Conservation (phyloP, 192 early-diverging fungal species). For the Globomyces pollinis-pini region DNA sequence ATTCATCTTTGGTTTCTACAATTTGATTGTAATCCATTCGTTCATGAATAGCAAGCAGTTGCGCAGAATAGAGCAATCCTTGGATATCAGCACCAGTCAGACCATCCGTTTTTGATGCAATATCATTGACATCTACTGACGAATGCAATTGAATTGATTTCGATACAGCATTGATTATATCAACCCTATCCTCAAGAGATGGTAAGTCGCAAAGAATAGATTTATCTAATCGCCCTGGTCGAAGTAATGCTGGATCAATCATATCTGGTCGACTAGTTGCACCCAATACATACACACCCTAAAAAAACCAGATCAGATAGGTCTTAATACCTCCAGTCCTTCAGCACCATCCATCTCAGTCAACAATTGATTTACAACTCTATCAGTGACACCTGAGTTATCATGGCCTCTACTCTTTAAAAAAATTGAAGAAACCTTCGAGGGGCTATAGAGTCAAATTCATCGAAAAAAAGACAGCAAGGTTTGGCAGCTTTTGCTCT, state of each 20-base stretch:
- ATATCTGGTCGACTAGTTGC: slow-evolving; percentile 81
- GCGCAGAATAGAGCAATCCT: slow-evolving; percentile 85
- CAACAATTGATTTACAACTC: slow-evolving; percentile 97
- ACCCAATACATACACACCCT: slow-evolving; percentile 94
- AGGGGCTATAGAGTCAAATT: slow-evolving; percentile 96
- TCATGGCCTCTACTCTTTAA: slow-evolving; percentile 98
- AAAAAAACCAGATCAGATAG: too few relatives aligned
- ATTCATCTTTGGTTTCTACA: too few relatives aligned
- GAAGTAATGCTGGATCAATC: slow-evolving; percentile 83
- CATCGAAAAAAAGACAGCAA: slow-evolving; percentile 96
- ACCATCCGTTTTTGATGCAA: slow-evolving; percentile 62
- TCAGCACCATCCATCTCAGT: slow-evolving; percentile 99
- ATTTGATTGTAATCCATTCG: slow-evolving; percentile 7
- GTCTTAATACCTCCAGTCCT: too few relatives aligned
- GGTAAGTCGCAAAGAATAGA: slow-evolving; percentile 81
- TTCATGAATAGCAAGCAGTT: slow-evolving; percentile 81
- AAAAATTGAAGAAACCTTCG: too few relatives aligned
- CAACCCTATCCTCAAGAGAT: slow-evolving; percentile 55
- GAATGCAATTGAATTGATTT: slow-evolving; percentile 58
- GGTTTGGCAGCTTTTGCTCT: slow-evolving; percentile 88
- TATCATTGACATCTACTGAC: slow-evolving; percentile 51
- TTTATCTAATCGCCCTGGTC: slow-evolving; percentile 83
- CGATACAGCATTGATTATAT: slow-evolving; percentile 75
- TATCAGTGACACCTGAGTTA: slow-evolving; percentile 96
- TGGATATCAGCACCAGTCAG: slow-evolving; percentile 93